These are phyloP conservation scores for Lachancea quebecensis DNA, from an alignment of 805 yeast species.

Conservation along the genomic window DNA sequence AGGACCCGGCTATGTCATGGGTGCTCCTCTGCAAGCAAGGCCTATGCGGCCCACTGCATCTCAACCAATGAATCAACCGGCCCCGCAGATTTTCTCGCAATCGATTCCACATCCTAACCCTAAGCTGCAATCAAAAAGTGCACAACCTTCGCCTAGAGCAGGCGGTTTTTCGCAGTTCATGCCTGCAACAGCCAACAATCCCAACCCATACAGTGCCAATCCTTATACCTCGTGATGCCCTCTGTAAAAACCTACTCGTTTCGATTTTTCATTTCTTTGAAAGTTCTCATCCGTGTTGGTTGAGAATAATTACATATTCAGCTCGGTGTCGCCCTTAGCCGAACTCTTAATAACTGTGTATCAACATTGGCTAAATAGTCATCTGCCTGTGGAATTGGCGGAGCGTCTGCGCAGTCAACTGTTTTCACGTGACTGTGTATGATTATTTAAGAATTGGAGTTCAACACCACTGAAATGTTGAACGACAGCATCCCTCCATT, in stretches of 20 bases:
- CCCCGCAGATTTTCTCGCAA: background rate
- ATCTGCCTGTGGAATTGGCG: too few species aligned
- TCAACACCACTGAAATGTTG: background rate
- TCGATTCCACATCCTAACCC: background rate
- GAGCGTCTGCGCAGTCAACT: too few species aligned
- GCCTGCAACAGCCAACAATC: conserved; percentile 20
- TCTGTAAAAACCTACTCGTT: background rate
- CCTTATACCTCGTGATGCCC: conserved; percentile 1
- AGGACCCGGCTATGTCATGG: too few species aligned
- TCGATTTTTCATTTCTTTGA: background rate
- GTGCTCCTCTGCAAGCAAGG: too few species aligned
- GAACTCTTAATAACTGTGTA: conserved; percentile 1
- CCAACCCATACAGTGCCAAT: conserved; percentile 23
- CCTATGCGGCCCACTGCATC: too few species aligned
- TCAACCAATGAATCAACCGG: background rate
- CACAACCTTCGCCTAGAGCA: conserved; percentile 11
- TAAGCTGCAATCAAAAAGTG: conserved; percentile 8
- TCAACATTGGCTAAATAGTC: background rate
- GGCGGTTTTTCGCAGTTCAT: conserved; percentile 32
- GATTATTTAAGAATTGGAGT: background rate
- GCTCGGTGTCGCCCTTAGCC: too few species aligned
- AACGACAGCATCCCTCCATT: background rate
- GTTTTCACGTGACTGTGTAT: background rate
- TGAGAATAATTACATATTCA: too few species aligned
- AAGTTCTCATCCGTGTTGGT: background rate